Evolutionary conservation across 257 asterid genomes (phyloP), one percentile per base, ranked within the genome.

Genomic region (Oldenlandia corymbosa): DNA sequence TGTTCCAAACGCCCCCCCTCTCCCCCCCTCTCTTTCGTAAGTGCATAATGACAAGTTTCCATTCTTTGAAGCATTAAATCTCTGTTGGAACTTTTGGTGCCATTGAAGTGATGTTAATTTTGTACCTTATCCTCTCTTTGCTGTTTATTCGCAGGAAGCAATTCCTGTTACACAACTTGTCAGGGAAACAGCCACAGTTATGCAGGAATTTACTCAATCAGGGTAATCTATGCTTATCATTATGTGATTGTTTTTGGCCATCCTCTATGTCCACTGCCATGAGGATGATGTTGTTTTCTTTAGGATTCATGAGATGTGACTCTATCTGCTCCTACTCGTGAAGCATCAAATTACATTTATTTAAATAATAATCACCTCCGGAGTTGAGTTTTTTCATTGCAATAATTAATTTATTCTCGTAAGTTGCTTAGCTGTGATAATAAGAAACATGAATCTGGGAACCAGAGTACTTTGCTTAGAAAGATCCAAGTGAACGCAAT

Each of bases 151-250:
- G 13, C 56, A 93, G 99, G 99, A 93, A 81, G 78, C 91, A 46
- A 90, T 93, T 76, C 99, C 97, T 46, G 96, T 88, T 62, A 93
- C 99, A 61, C 99, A 93, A 62, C 77, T 93, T 75, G 99, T 93
- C 77, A 80, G 99, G 85, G 99, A 93, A 78, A 93, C 99, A 39
- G 99, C 99, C 58, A 84, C 95, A 32, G 99, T 93, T 65, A 93
- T 93, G 99, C 99, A 93, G 77, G 99, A 93, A 71, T 93, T 93
- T 82, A 93, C 99, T 73, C 99, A 93, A 66, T 93, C 99, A 42
- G 99, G 99, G 99, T 93, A 85, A 63, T n/a, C n/a, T n/a, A n/a
- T n/a, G n/a, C n/a, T n/a, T n/a, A n/a, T n/a, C n/a, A n/a, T n/a
- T n/a, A n/a, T n/a, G n/a, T n/a, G n/a, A n/a, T n/a, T n/a, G n/a